Evolutionary conservation across 2,329 filamentous ascomycete genomes (phyloP).

Genomic region (Chaetomiaceae sp.): DNA sequence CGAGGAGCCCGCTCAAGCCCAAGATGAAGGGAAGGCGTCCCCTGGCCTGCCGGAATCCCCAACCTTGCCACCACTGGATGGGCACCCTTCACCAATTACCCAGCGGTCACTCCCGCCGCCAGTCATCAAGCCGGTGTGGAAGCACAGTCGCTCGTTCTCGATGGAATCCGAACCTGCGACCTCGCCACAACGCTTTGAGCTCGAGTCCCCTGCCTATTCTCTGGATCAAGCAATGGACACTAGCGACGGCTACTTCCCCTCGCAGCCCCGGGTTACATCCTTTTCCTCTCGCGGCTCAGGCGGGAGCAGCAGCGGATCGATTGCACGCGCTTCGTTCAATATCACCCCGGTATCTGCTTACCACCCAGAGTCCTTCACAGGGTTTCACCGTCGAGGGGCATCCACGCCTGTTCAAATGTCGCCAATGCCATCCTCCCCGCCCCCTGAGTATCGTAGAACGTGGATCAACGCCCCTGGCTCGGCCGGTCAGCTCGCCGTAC

Average conservation of each 20-base stretch:
- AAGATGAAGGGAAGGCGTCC: background rate
- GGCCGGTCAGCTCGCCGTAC: background rate
- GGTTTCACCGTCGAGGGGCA: background rate
- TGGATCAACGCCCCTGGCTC: background rate
- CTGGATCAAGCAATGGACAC: background rate
- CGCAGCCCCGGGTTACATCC: background rate
- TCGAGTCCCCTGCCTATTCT: background rate
- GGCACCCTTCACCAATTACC: background rate
- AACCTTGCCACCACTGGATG: background rate
- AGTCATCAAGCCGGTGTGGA: constrained; percentile 3
- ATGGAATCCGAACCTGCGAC: constrained; percentile 7
- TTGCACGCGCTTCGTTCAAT: background rate
- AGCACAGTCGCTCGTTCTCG: constrained; percentile 1
- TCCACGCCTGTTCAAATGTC: background rate
- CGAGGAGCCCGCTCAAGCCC: background rate
- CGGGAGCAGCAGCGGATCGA: background rate
- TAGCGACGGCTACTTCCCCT: background rate
- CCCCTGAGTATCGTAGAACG: constrained; percentile 11
- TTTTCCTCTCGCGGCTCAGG: background rate
- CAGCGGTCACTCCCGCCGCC: constrained; percentile 7
- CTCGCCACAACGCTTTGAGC: background rate
- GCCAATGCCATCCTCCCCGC: constrained; percentile 2
- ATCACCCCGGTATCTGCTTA: background rate
- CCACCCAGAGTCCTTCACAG: background rate
- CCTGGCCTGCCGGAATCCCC: constrained; percentile 7